Evolutionary conservation across 352 stramenopile species (phyloP), one percentile per base, ranked within the genome.

Genomic region (Pythium graminicola): DNA sequence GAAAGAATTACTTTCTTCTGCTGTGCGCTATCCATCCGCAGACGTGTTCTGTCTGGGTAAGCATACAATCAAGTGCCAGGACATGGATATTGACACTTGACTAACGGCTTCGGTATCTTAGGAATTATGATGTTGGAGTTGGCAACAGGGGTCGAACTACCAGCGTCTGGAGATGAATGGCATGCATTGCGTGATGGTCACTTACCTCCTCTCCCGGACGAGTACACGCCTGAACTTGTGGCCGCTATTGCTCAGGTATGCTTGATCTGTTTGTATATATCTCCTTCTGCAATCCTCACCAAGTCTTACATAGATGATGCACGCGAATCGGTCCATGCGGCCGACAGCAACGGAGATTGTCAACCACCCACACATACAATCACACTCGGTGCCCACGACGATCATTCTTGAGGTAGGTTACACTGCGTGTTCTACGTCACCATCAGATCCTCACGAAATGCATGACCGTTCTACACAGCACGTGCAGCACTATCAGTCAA

Each of bases 31-130:
- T 26, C 76, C 85, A 14, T 86, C 76, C 0, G 85, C 85, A 2
- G 96, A 99, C 49, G 93, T 98, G n/a, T 98, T 98, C 57, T 98
- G 90, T 20, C 65, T 98, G 2, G 93, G 95, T 88, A 62, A 10
- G 45, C 11, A 17, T 19, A 13, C 19, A 23, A 44, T 24, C 2
- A 27, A 8, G n/a, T n/a, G n/a, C n/a, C n/a, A n/a, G n/a, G n/a
- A n/a, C n/a, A n/a, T n/a, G n/a, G n/a, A 35, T 35, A 35, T 35
- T 35, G 29, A 35, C 29, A 35, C 29, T 7, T 35, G 29, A 7
- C 29, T 35, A 13, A 35, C 29, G 13, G 7, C 7, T 35, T 13
- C 29, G 7, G 29, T n/a, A 13, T 35, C 7, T 39, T 33, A 89
- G 78, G 76, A 3, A 83, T 89, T 33, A 86, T 70, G 48, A 66